These are phyloP conservation scores for Paecilomyces fulvus DNA, from an alignment of 2,329 filamentous ascomycete species.

Conservation along the genomic window DNA sequence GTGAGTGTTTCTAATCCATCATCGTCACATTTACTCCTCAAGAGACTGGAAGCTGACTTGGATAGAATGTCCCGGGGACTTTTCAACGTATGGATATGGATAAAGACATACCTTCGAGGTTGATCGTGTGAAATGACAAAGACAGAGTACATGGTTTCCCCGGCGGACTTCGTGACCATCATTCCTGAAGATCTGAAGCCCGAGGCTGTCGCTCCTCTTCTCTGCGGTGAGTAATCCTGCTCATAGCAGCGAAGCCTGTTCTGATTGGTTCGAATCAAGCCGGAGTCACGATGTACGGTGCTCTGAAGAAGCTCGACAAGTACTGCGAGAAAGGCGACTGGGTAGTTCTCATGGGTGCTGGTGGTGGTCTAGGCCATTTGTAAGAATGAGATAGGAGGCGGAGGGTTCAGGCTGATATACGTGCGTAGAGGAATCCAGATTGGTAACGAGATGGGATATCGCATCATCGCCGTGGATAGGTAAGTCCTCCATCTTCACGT, in stretches of 20 bases:
- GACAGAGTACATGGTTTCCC: conserved; percentile 7
- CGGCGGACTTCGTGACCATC: conserved; percentile 4
- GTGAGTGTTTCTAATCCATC: not conserved
- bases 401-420: not conserved
- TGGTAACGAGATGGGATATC: conserved; percentile 5
- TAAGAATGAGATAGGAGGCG: not conserved
- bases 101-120: not conserved
- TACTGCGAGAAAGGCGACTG: conserved; percentile 5
- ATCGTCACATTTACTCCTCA: not conserved
- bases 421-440: conserved; percentile 5
- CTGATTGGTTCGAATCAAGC: not conserved
- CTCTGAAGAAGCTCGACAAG: conserved; percentile 7
- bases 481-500: not conserved
- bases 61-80: conserved; percentile 6
- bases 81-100: conserved; percentile 4
- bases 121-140: not conserved
- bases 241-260: not conserved
- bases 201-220: conserved; percentile 5
- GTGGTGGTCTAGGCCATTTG: conserved; percentile 7
- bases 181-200: conserved; percentile 5
- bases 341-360: conserved; percentile 9
- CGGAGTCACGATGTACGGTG: conserved; percentile 7
- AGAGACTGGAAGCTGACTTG: not conserved
- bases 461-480: not conserved
- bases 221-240: conserved; percentile 3